Percentiles rank a stretch among this genome's conserved stretches.
phyloP scores from a whole-genome alignment of 306 rosid species.

The Dryas alaskensis region DNA sequence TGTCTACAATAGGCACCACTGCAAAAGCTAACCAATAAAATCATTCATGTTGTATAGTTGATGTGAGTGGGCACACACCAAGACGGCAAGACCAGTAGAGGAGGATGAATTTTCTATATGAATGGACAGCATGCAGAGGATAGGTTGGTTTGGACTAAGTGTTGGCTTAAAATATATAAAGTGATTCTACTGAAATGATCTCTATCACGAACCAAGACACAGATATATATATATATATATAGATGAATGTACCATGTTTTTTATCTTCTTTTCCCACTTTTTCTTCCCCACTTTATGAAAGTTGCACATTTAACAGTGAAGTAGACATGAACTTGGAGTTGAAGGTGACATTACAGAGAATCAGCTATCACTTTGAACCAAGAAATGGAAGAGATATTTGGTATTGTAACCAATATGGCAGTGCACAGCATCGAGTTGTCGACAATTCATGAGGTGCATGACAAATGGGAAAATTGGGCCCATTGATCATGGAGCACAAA shows the following conservation, averaged over 20 bases:
- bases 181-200: constrained; percentile 30
- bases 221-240: constrained; percentile 14
- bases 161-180: constrained; percentile 25
- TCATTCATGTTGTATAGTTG: constrained; percentile 29
- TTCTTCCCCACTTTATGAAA: constrained; percentile 29
- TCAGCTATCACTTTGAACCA: constrained; percentile 49
- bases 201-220: constrained; percentile 29
- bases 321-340: constrained; percentile 39
- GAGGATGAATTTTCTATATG: constrained; percentile 26
- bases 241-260: constrained; percentile 30
- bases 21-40: constrained; percentile 32
- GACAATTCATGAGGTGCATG: constrained; percentile 38
- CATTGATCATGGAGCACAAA: constrained; percentile 39
- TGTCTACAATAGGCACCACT: constrained; percentile 48
- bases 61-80: constrained; percentile 49
- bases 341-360: constrained; percentile 49
- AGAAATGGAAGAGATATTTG: constrained; percentile 34
- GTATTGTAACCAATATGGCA: constrained; percentile 44
- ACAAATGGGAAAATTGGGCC: constrained; percentile 36
- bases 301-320: constrained; percentile 30
- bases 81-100: constrained; percentile 17
- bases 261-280: constrained; percentile 6
- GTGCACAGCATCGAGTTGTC: constrained; percentile 51
- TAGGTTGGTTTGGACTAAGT: constrained; percentile 31
- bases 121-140: constrained; percentile 23